A percentile compares a stretch with the other conserved stretches of the same genome.
These are phyloP conservation scores for Anthostomella pinea DNA, from an alignment of 2,329 filamentous ascomycete genomes.

Conservation along the genomic window DNA sequence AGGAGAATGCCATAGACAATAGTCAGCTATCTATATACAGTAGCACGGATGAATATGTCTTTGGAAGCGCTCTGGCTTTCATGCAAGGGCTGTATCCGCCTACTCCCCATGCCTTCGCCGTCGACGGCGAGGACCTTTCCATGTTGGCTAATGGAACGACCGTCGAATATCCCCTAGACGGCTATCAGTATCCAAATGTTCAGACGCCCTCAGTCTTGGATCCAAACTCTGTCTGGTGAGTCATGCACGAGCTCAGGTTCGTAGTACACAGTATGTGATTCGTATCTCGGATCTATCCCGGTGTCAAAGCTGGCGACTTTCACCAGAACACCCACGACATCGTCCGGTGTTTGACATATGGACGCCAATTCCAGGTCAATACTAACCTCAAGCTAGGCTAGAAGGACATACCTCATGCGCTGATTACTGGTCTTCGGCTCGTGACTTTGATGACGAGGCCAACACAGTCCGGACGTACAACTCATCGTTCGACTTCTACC, in stretches of 20 bases:
- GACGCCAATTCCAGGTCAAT: too few relatives aligned
- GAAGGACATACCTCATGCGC: slow-evolving; percentile 16
- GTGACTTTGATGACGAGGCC: slow-evolving; percentile 8
- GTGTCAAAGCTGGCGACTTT: too few relatives aligned
- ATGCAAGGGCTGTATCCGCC: slow-evolving; percentile 84
- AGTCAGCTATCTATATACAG: slow-evolving; percentile 42
- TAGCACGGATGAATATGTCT: slow-evolving; percentile 47
- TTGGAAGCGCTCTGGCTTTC: slow-evolving; percentile 71
- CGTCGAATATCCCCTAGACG: slow-evolving; percentile 65
- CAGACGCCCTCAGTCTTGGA: slow-evolving; percentile 48
- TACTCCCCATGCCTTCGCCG: slow-evolving; percentile 39
- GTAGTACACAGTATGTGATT: too few relatives aligned
- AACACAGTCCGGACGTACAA: slow-evolving; percentile 19
- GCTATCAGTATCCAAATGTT: slow-evolving; percentile 78
- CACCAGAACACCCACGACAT: too few relatives aligned
- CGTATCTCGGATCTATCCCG: too few relatives aligned
- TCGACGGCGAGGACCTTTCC: slow-evolving; percentile 39
- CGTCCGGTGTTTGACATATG: too few relatives aligned
- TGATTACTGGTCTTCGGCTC: slow-evolving; percentile 14
- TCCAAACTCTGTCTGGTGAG: slow-evolving; percentile 45
- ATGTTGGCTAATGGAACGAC: slow-evolving; percentile 58
- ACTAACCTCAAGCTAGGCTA: slow-evolving; percentile 10
- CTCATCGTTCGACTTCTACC: slow-evolving; percentile 38
- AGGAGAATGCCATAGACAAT: slow-evolving; percentile 46
- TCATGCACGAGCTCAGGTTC: slow-evolving; percentile 1